A percentile compares a stretch with the other conserved stretches of the same genome.
phyloP scores from a whole-genome alignment of 768 basidiomycete species.

The Phlebiopsis flavidoalba region DNA sequence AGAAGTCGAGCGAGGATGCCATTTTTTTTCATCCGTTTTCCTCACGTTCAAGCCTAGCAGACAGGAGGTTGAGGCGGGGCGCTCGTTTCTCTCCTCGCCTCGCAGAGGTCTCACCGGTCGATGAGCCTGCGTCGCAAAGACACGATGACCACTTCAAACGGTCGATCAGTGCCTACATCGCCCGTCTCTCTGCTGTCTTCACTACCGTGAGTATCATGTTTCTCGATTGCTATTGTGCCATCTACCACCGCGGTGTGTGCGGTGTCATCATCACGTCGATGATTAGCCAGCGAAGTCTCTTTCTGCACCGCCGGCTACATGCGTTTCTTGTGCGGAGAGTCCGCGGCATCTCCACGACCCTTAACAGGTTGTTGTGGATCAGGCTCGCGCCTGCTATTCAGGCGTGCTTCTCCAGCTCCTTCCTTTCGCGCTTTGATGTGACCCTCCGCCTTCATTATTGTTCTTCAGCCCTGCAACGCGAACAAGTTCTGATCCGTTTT shows the following conservation, averaged over 20 bases:
- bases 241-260: background rate
- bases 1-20: slow-evolving; percentile 26
- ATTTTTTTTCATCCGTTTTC: no score
- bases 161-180: slow-evolving; percentile 15
- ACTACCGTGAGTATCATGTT: slow-evolving; percentile 7
- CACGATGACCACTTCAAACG: slow-evolving; percentile 17
- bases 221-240: background rate
- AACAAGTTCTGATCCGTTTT: background rate
- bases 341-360: background rate
- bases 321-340: background rate
- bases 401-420: background rate
- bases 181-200: slow-evolving; percentile 4
- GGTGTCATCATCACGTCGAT: background rate
- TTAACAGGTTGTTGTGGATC: background rate
- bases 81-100: slow-evolving; percentile 69
- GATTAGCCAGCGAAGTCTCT: background rate
- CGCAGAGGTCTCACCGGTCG: slow-evolving; percentile 45
- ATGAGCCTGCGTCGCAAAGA: slow-evolving; percentile 33
- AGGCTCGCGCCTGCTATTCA: background rate
- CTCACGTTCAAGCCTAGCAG: slow-evolving; percentile 39
- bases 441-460: background rate
- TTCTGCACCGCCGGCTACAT: background rate
- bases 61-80: slow-evolving; percentile 29
- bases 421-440: background rate
- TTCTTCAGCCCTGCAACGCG: background rate